Base-by-base conservation (phyloP, 441 rosid species). In the Raphanus hybrid region DNA sequence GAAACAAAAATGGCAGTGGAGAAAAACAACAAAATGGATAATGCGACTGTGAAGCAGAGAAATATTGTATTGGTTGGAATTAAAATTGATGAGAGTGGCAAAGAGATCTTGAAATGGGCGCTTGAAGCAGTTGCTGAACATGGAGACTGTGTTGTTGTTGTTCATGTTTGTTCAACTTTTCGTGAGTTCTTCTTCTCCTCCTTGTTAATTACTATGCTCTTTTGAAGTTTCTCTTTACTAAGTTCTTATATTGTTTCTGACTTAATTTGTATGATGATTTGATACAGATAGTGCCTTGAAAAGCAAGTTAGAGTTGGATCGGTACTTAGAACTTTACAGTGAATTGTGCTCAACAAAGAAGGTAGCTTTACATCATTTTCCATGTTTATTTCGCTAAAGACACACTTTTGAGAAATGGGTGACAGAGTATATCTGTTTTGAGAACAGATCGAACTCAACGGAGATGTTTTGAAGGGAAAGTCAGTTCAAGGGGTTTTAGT, bases 141-240 rank as follows among this genome's bases (percentile, higher is more conserved):
- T 29, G 99, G 96, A 73, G 99, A 95, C 80, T 85, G 76, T 79
- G 94, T 87, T 80, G 94, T 88, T 80, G 95, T 88, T 48, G 96
- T 90, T 77, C 97, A 93, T 83, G 95, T 90, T 83, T 86, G 91
- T 81, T 81, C 80, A 64, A 85, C 82, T 81, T 84, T 88, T 4
- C 85, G 94, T 90, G 78, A 78, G 50, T 48, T 67, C 59, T 69
- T 69, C 75, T 50, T 18, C 34, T 32, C 26, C 15, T 52, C 5
- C 61, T 58, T 65, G 6, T 26, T 52, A n/a, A 29, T 37, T 67
- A 41, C 23, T 50, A 23, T 55, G 18, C 0, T 71, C 2, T 54
- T 10, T 10, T 3, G 7, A 16, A 55, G 32, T 41, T 70, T 54
- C 15, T 67, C 8, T 29, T 16, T 48, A 10, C 35, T 45, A 63